Evolutionary conservation across 1,284 basidiomycete species (phyloP), one percentile per base, ranked within the genome.

Genomic region (Agroathelia rolfsii): DNA sequence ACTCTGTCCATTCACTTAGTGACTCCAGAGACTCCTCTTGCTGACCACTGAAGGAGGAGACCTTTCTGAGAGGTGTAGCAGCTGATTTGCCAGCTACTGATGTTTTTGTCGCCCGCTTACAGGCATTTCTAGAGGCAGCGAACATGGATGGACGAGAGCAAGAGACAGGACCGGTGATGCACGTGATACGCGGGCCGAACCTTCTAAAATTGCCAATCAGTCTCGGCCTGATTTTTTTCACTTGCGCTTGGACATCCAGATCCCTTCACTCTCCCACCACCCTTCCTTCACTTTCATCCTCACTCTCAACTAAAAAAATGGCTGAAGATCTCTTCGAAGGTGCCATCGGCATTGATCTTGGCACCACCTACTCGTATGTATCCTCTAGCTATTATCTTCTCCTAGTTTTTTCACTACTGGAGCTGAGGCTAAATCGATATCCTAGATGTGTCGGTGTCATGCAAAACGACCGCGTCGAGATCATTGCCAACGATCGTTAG

Each of bases 401-500:
- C 33, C 10, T 30, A 40, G 46, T 36, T 52, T 44, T 44, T 43
- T 40, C 41, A 36, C 16, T 22, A 18, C 37, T 36, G 22, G 37
- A 46, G 37, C 43, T 36, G 17, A 14, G 37, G 36, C 24, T 31
- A 13, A 32, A 16, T 22, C 16, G 15, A 19, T 12, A 19, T 20
- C 20, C 46, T 46, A 85, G 83, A 30, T 90, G 92, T 63, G 92
- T 95, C 49, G 92, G 89, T 72, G 88, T 94, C 53, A 94, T 89
- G 92, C 87, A 92, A 71, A 93, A 95, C 62, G 92, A 95, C 75
- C 87, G 90, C 54, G 92, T 95, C 53, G 92, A 94, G 68, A 95
- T 96, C 71, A 95, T 95, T 58, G 88, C 90, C 69, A 94, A 94
- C 58, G 89, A 87, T 68, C 84, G 83, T 86, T 49, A 59, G 82